Base-by-base conservation (phyloP, 108 stramenopile genomes). In the Cafeteria roenbergensis region DNA sequence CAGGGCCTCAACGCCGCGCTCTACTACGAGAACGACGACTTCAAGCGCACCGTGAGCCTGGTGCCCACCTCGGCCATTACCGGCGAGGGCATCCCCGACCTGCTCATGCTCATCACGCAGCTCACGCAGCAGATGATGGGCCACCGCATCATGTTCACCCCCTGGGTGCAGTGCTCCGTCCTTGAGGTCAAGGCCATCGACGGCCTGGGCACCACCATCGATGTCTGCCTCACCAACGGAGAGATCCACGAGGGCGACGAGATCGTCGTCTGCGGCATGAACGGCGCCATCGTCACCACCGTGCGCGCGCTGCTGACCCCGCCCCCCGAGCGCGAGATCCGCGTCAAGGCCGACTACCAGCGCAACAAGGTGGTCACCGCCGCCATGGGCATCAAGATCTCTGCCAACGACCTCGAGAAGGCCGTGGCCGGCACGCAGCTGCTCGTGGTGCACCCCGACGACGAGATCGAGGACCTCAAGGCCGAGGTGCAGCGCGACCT, bases 1-100 rank as follows among this genome's bases (percentile, higher is more conserved):
- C 88, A 91, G 75, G 92, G 94, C 34, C 90, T 99, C 52, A 99
- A 99, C 87, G 92, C 93, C 26, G 89, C 92, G 71, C 72, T 99
- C 32, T 99, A 99, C 78, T 99, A 94, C 93, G 92, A 99, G 70
- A 95, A 95, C 92, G 91, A 92, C 36, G 89, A 90, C 34, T 90
- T 87, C 57, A 88, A 89, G 74, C 87, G 86, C 86, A 66, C 88
- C 65, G 86, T 93, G 65, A 88, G 92, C 1, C 74, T 99, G 34
- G 93, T 95, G 27, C 97, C 97, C 24, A 99, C 97, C 2, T 91
- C 90, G 62, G 97, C 94, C 57, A 78, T 95, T 58, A 93, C 94
- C 0, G 97, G 97, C 31, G 97, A 99, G 76, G 97, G 97, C 66
- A 90, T 99, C 0, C 92, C 93, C 63, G 97, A 99, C 77, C 83